phyloP scores from a whole-genome alignment of 2,329 filamentous ascomycete species.

The Sporothrix dimorphospora region DNA sequence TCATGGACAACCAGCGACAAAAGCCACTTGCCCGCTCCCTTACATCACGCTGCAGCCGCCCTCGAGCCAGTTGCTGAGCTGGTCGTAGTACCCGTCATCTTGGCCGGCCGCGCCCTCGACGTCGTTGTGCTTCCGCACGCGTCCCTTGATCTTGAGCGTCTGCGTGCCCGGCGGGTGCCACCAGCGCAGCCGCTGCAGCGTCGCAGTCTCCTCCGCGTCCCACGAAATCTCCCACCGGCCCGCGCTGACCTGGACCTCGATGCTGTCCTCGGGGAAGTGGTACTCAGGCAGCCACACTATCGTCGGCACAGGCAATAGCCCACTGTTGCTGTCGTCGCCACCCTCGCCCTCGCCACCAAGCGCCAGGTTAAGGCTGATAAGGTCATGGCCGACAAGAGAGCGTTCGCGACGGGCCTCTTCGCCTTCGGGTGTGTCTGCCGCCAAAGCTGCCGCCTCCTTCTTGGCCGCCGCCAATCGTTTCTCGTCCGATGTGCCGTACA shows the following conservation, averaged over 20 bases:
- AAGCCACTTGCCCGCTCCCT: background rate
- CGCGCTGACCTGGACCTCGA: constrained; percentile 73
- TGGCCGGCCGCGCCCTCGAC: constrained; percentile 67
- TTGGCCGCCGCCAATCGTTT: constrained; percentile 12
- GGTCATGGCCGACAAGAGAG: constrained; percentile 13
- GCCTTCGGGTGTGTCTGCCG: background rate
- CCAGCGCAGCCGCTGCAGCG: constrained; percentile 81
- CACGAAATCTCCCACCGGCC: constrained; percentile 88
- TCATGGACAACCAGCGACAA: background rate
- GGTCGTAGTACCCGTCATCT: constrained; percentile 73
- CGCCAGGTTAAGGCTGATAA: constrained; percentile 1
- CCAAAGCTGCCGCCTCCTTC: background rate
- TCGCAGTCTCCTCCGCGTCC: constrained; percentile 69
- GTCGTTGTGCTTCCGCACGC: constrained; percentile 66
- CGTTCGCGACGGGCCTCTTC: background rate
- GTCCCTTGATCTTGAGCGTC: constrained; percentile 73
- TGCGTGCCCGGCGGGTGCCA: constrained; percentile 91
- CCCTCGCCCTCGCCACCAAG: constrained; percentile 14
- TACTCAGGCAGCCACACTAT: constrained; percentile 86
- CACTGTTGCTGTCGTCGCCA: constrained; percentile 17
- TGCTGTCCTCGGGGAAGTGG: constrained; percentile 80
- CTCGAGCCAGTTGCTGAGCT: constrained; percentile 57
- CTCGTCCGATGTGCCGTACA: constrained; percentile 50
- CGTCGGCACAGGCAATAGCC: constrained; percentile 58
- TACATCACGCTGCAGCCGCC: constrained; percentile 59